A percentile compares a stretch with the other conserved stretches of the same genome.
Evolutionary conservation across 352 stramenopile genomes (phyloP).

Genomic region (Thalassiosira mediterranea): DNA sequence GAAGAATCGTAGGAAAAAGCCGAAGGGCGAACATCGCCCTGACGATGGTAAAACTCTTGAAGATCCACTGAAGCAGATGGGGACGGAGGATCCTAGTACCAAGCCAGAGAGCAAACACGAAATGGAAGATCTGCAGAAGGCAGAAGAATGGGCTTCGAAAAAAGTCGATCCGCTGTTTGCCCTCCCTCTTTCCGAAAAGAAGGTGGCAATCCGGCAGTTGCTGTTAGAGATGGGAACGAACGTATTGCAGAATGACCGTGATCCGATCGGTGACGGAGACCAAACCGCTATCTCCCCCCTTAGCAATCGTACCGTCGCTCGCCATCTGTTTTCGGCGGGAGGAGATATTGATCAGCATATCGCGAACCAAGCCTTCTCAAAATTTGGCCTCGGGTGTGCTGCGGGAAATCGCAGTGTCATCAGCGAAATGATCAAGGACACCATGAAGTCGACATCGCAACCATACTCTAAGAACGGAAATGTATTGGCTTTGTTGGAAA

Average conservation of each 20-base stretch:
- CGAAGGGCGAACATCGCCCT: no score
- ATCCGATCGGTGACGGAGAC: conserved; percentile 50
- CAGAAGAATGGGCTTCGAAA: no score
- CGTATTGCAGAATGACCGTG: conserved; percentile 28
- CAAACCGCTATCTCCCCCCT: conserved; percentile 21
- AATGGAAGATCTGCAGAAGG: no score
- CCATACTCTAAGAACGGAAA: conserved; percentile 9
- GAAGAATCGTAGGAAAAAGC: no score
- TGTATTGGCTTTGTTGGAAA: conserved; percentile 6
- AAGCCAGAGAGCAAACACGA: no score
- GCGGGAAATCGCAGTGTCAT: neutral
- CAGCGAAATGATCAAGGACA: neutral
- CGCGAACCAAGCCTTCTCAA: neutral
- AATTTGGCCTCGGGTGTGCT: conserved; percentile 18
- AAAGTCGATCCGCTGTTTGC: no score
- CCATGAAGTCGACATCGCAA: neutral
- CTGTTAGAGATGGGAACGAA: conserved; percentile 44
- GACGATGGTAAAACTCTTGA: no score
- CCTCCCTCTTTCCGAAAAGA: conserved; percentile 18
- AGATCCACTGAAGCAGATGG: no score
- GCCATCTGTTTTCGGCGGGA: conserved; percentile 18
- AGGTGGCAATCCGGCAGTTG: conserved; percentile 19
- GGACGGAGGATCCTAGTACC: no score
- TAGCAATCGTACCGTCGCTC: conserved; percentile 3
- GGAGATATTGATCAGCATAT: conserved; percentile 36